phyloP scores from a whole-genome alignment of 768 basidiomycete species.

The Pisolithus sp. region DNA sequence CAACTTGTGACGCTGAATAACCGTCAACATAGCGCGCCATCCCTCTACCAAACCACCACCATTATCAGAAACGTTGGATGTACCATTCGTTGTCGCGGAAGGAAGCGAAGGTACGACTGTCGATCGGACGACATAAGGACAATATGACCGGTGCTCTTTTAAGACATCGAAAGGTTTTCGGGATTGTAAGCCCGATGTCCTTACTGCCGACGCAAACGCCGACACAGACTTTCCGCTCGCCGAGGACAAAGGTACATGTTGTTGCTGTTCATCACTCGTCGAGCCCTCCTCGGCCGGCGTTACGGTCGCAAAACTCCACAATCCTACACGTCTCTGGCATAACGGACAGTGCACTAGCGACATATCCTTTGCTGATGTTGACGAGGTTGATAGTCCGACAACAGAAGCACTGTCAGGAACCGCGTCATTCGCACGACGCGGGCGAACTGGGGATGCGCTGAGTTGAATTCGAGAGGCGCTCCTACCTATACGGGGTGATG shows the following conservation, averaged over 20 bases:
- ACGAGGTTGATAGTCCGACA: slow-evolving; percentile 7
- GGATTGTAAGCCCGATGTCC: slow-evolving; percentile 8
- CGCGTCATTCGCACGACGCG: slow-evolving; percentile 4
- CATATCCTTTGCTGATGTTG: slow-evolving; percentile 31
- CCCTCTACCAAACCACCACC: slow-evolving; percentile 48
- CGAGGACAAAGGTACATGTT: no score
- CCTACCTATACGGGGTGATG: slow-evolving; percentile 11
- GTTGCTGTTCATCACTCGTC: no score
- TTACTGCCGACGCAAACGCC: slow-evolving; percentile 5
- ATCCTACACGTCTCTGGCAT: slow-evolving; percentile 75
- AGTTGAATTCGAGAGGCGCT: slow-evolving; percentile 12
- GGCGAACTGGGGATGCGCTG: slow-evolving; percentile 10
- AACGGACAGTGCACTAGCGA: slow-evolving; percentile 57
- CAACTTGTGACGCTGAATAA: slow-evolving; percentile 61
- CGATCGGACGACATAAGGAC: slow-evolving; percentile 75
- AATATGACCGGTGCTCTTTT: slow-evolving; percentile 80
- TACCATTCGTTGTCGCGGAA: slow-evolving; percentile 5
- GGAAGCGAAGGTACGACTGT: slow-evolving; percentile 57
- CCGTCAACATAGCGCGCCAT: slow-evolving; percentile 70
- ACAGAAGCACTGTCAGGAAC: background rate
- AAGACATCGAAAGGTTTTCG: slow-evolving; percentile 62
- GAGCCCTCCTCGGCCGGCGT: no score
- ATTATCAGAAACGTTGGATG: slow-evolving; percentile 17
- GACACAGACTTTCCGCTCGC: slow-evolving; percentile 12
- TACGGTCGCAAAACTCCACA: slow-evolving; percentile 62